Conservation (phyloP, 2,329 filamentous ascomycete species). For the Balansia obtecta region DNA sequence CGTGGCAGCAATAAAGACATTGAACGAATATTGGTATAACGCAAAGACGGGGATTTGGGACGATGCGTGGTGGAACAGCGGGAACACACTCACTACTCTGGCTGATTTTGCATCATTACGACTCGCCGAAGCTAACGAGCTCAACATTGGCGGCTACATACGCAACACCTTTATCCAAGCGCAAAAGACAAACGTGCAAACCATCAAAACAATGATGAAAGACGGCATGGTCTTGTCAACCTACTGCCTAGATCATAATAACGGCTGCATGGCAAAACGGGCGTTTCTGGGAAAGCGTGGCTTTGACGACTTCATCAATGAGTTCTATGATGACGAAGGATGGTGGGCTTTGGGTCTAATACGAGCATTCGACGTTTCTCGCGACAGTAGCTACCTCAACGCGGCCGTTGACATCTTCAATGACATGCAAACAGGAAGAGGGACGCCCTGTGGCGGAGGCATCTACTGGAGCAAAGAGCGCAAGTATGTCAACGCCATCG, state of each 20-base stretch:
- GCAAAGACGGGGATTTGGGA: slow-evolving; percentile 48
- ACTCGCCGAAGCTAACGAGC: slow-evolving; percentile 18
- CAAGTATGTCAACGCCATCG: slow-evolving; percentile 40
- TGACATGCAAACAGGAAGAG: slow-evolving; percentile 38
- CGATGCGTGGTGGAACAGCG: slow-evolving; percentile 61
- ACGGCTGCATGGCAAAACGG: slow-evolving; percentile 20
- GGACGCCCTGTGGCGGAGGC: slow-evolving; percentile 37
- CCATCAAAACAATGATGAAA: slow-evolving; percentile 24
- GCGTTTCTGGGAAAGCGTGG: slow-evolving; percentile 21
- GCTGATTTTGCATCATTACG: slow-evolving; percentile 37
- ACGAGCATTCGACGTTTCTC: slow-evolving; percentile 41
- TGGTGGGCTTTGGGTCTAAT: slow-evolving; percentile 53
- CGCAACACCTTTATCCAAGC: slow-evolving; percentile 33
- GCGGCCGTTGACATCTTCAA: slow-evolving; percentile 40
- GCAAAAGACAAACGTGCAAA: slow-evolving; percentile 25
- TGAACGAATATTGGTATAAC: slow-evolving; percentile 51
- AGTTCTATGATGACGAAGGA: slow-evolving; percentile 48
- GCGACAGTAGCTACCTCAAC: slow-evolving; percentile 38
- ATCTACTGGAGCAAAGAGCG: slow-evolving; percentile 44
- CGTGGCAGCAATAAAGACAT: slow-evolving; percentile 22
- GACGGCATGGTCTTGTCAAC: slow-evolving; percentile 25
- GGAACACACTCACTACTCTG: slow-evolving; percentile 51
- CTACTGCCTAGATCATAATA: slow-evolving; percentile 20
- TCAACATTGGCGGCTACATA: slow-evolving; percentile 28
- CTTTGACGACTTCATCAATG: slow-evolving; percentile 33